A percentile compares a stretch with the other conserved stretches of the same genome.
Evolutionary conservation across 179 eudicot genomes (phyloP).

Genomic region (Silene coronaria): DNA sequence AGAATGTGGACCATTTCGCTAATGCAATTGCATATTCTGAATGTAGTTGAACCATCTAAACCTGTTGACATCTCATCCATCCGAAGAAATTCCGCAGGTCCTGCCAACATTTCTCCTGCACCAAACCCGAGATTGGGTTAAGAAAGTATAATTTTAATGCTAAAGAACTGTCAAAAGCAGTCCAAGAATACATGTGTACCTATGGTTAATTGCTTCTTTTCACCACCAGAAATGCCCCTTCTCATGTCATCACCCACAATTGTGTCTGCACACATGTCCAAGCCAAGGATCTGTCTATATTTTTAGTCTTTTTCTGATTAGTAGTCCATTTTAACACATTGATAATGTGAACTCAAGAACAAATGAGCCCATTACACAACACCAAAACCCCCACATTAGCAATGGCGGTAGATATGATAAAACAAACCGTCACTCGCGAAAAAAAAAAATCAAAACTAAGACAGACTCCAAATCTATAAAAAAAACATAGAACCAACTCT

Average conservation of each 20-base stretch:
- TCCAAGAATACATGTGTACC: constrained; percentile 28
- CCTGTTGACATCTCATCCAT: constrained; percentile 88
- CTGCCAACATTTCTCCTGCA: constrained; percentile 78
- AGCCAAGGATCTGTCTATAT: constrained; percentile 67
- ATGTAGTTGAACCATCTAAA: constrained; percentile 77
- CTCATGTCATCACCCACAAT: constrained; percentile 78
- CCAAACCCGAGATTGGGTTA: neutral
- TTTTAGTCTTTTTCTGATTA: no score
- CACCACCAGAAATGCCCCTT: constrained; percentile 86
- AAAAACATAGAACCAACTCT: no score
- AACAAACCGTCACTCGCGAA: no score
- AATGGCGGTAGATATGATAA: no score
- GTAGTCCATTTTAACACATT: no score
- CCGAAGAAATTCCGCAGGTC: constrained; percentile 61
- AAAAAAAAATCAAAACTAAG: no score
- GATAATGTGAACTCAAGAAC: no score
- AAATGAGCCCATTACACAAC: no score
- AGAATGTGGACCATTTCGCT: constrained; percentile 63
- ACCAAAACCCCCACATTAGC: no score
- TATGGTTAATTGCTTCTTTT: constrained; percentile 75
- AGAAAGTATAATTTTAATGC: no score
- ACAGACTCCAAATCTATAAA: no score
- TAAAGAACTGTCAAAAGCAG: no score
- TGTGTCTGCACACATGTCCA: constrained; percentile 72
- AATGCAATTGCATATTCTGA: constrained; percentile 60